Conservation (phyloP, 1,284 basidiomycete genomes). For the Sporisorium sorghi region DNA sequence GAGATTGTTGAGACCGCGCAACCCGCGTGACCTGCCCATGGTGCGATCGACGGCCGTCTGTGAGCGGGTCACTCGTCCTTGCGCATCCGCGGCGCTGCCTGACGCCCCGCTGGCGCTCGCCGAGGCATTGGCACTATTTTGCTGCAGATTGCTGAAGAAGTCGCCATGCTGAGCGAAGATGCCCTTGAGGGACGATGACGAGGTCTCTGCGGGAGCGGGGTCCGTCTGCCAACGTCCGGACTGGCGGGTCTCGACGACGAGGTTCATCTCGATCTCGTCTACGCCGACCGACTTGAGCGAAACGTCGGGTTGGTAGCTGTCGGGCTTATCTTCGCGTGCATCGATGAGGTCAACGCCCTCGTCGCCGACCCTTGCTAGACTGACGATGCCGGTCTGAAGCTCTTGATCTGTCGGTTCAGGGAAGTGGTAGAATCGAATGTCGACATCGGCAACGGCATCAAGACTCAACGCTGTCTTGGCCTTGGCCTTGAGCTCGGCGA, state of each 20-base stretch:
- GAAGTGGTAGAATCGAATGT: slow-evolving; percentile 52
- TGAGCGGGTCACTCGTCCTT: slow-evolving; percentile 57
- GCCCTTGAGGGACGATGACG: slow-evolving; percentile 32
- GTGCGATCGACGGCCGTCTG: slow-evolving; percentile 48
- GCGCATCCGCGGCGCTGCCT: slow-evolving; percentile 13
- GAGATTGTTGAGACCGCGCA: slow-evolving; percentile 87
- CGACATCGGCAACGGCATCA: slow-evolving; percentile 34
- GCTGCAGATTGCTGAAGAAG: slow-evolving; percentile 53
- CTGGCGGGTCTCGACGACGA: slow-evolving; percentile 66
- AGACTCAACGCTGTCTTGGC: slow-evolving; percentile 50
- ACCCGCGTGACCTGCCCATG: slow-evolving; percentile 73
- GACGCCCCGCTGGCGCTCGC: slow-evolving; percentile 12
- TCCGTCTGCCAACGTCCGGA: slow-evolving; percentile 61
- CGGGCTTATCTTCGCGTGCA: slow-evolving; percentile 49
- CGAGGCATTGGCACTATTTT: slow-evolving; percentile 15
- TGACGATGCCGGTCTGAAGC: slow-evolving; percentile 22
- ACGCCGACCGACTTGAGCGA: slow-evolving; percentile 54
- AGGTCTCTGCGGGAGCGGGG: slow-evolving; percentile 21
- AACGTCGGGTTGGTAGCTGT: slow-evolving; percentile 48
- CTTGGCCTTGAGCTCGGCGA: slow-evolving; percentile 53
- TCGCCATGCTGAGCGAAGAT: slow-evolving; percentile 56
- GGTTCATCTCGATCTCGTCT: slow-evolving; percentile 59
- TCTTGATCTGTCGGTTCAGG: slow-evolving; percentile 37
- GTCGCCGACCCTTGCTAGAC: slow-evolving; percentile 15
- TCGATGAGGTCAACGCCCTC: slow-evolving; percentile 60